A percentile compares a stretch with the other conserved stretches of the same genome.
phyloP scores from a whole-genome alignment of 1,284 basidiomycete species.

The Somion occarium region DNA sequence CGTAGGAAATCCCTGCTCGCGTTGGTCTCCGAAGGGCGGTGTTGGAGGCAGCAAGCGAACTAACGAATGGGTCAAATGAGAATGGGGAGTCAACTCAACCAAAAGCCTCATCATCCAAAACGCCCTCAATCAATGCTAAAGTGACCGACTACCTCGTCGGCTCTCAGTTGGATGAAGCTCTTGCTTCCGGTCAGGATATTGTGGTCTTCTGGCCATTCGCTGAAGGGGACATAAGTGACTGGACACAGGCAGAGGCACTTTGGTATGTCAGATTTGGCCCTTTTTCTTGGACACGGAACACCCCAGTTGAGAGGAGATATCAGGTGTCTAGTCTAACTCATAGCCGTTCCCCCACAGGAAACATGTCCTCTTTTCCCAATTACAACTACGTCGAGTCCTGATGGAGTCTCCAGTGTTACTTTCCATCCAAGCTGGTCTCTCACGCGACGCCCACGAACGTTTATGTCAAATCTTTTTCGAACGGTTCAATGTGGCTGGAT shows the following conservation, averaged over 20 bases:
- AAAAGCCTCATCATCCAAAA: conserved; percentile 37
- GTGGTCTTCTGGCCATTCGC: conserved; percentile 83
- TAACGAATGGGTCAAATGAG: neutral
- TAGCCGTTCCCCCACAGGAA: conserved; percentile 52
- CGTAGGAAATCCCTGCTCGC: conserved; percentile 66
- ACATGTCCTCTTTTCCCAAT: conserved; percentile 73
- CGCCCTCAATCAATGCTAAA: conserved; percentile 38
- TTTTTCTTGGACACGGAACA: conserved; percentile 5
- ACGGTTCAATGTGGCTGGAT: conserved; percentile 88
- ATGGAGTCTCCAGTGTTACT: conserved; percentile 87
- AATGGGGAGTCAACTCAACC: conserved; percentile 18
- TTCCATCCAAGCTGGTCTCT: conserved; percentile 65
- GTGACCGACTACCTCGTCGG: conserved; percentile 87
- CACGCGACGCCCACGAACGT: conserved; percentile 70
- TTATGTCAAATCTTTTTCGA: conserved; percentile 92
- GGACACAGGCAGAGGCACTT: conserved; percentile 88
- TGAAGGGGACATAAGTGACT: conserved; percentile 73
- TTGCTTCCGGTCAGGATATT: conserved; percentile 68
- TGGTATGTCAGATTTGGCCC: conserved; percentile 54
- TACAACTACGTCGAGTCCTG: conserved; percentile 76
- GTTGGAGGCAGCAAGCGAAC: conserved; percentile 3
- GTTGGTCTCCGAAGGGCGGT: conserved; percentile 59
- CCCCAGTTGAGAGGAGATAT: neutral
- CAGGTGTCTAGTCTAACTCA: neutral
- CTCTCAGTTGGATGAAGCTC: conserved; percentile 72